Evolutionary conservation across 2,329 filamentous ascomycete genomes (phyloP).

Genomic region (Epichloe coenophiala): DNA sequence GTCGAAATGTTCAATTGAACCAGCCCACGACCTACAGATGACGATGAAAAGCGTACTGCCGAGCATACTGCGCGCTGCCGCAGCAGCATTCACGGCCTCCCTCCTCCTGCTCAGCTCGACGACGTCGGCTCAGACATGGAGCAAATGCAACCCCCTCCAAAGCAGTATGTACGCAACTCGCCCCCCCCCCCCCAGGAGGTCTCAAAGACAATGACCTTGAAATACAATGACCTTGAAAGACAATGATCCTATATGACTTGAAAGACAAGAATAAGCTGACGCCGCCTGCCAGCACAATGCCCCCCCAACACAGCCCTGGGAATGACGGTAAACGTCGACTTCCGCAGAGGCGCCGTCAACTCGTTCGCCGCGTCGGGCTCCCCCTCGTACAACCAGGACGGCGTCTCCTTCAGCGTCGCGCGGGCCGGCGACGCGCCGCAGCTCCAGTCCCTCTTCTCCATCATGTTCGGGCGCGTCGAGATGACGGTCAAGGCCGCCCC

Average conservation of each 20-base stretch:
- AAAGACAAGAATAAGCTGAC: neutral
- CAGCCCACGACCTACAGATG: neutral
- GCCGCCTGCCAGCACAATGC: constrained; percentile 38
- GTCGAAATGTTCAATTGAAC: neutral
- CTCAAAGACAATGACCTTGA: too few species aligned
- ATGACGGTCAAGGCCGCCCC: constrained; percentile 75
- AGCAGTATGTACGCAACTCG: constrained; percentile 15
- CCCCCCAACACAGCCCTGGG: constrained; percentile 68
- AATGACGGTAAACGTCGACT: constrained; percentile 71
- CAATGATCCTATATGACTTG: too few species aligned
- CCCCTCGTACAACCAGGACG: constrained; percentile 63
- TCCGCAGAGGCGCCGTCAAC: constrained; percentile 62
- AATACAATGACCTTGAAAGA: too few species aligned
- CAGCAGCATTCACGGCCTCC: constrained; percentile 1
- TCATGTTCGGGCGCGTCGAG: constrained; percentile 95
- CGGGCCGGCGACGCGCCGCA: constrained; percentile 73
- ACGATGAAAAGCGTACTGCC: neutral
- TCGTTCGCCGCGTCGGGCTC: constrained; percentile 61
- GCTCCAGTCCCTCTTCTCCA: constrained; percentile 85
- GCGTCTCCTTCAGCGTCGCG: constrained; percentile 68
- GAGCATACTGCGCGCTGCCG: neutral
- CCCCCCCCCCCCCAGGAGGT: too few species aligned
- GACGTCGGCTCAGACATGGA: constrained; percentile 26
- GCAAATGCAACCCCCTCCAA: constrained; percentile 25
- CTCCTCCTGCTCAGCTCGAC: constrained; percentile 7